Evolutionary conservation across 176 grass and related monocot genomes (phyloP).

Genomic region (Carex parvula): DNA sequence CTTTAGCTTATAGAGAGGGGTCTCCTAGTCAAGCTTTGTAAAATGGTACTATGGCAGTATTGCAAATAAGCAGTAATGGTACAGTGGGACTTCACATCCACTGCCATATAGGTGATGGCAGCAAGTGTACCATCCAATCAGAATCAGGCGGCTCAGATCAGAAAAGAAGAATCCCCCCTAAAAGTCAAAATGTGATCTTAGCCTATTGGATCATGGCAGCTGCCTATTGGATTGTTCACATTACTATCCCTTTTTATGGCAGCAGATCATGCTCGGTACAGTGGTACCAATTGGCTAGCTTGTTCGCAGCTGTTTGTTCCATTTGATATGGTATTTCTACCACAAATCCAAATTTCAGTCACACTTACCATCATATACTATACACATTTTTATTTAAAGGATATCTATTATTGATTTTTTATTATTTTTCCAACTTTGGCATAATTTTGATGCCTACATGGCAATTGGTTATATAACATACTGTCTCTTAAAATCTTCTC

Average conservation of each 20-base stretch:
- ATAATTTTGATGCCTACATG: not conserved
- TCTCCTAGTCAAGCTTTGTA: not conserved
- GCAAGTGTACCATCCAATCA: not conserved
- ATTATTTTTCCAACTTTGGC: not conserved
- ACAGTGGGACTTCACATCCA: not conserved
- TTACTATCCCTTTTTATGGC: too few species aligned
- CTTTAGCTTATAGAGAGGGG: not conserved
- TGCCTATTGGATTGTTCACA: too few species aligned
- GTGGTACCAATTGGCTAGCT: not conserved
- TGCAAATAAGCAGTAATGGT: not conserved
- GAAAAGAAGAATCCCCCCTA: not conserved
- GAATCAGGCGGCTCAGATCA: not conserved
- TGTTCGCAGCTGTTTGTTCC: not conserved
- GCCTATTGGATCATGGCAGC: too few species aligned
- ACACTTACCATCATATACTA: not conserved
- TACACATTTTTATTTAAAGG: not conserved
- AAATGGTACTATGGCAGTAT: not conserved
- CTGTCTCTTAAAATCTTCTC: not conserved
- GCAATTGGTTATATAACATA: not conserved
- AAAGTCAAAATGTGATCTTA: not conserved
- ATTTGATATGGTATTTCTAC: not conserved
- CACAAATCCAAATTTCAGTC: not conserved
- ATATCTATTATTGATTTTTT: not conserved
- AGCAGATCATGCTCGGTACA: not conserved
- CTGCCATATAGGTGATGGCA: not conserved